Percentiles rank a stretch among this genome's conserved stretches.
Evolutionary conservation across 192 early-diverging fungal genomes (phyloP).

Genomic region (Powellomyces hirtus): DNA sequence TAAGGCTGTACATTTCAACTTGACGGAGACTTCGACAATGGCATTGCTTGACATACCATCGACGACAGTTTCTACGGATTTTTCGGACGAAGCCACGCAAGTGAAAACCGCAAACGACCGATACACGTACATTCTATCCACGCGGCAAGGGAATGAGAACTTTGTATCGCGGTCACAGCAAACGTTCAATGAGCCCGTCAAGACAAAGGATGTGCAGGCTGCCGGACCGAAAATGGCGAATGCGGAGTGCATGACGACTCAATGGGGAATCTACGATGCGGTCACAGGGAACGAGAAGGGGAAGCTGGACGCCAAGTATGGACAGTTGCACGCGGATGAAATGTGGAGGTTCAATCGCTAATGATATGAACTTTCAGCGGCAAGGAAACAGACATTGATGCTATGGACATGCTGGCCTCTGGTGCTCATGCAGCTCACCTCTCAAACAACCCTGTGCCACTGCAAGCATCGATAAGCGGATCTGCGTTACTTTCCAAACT

Average conservation of each 20-base stretch:
- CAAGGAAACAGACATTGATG: constrained; percentile 19
- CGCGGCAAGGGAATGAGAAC: constrained; percentile 51
- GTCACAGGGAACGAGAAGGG: background rate
- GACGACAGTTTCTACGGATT: constrained; percentile 44
- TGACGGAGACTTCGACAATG: constrained; percentile 53
- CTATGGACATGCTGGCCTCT: background rate
- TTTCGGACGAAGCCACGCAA: constrained; percentile 35
- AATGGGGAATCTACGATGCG: constrained; percentile 54
- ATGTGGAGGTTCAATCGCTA: too few species aligned
- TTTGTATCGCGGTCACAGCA: constrained; percentile 50
- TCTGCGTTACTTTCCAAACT: background rate
- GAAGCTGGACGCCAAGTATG: background rate
- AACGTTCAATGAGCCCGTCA: constrained; percentile 48
- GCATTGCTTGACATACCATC: constrained; percentile 44
- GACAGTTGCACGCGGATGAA: too few species aligned
- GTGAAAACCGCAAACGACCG: constrained; percentile 48
- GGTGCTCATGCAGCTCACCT: background rate
- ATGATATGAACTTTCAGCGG: constrained; percentile 1
- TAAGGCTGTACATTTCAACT: constrained; percentile 37
- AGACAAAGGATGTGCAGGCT: constrained; percentile 59
- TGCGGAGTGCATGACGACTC: constrained; percentile 42
- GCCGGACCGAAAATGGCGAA: constrained; percentile 32
- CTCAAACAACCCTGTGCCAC: background rate
- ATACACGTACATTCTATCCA: constrained; percentile 50
- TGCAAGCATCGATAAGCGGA: background rate